These are phyloP conservation scores for Penstemon newberryi DNA, from an alignment of 257 asterid species.

Conservation along the genomic window DNA sequence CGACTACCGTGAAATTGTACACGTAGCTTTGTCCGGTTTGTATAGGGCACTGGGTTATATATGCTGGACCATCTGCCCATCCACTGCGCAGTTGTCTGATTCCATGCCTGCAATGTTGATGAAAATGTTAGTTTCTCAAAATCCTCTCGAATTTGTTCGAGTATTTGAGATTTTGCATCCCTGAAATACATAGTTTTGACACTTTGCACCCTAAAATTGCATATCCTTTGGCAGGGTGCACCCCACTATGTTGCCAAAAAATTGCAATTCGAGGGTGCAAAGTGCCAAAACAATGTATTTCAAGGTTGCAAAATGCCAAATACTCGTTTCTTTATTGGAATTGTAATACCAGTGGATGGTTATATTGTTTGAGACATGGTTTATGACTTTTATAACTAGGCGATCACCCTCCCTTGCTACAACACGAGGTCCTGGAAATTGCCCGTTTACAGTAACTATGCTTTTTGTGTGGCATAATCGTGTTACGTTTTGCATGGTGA, in stretches of 20 bases:
- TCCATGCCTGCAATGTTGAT: constrained; percentile 44
- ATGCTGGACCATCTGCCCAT: constrained; percentile 65
- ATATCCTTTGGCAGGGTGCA: too few species aligned
- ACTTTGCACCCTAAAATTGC: too few species aligned
- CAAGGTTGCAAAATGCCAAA: too few species aligned
- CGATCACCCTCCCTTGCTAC: constrained; percentile 69
- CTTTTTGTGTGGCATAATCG: constrained; percentile 59
- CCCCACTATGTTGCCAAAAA: too few species aligned
- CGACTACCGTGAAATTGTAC: constrained; percentile 43
- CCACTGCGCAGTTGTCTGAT: constrained; percentile 49
- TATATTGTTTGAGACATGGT: constrained; percentile 59
- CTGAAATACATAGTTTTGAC: too few species aligned
- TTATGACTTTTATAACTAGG: constrained; percentile 50
- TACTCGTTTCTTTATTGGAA: too few species aligned
- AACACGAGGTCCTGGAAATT: constrained; percentile 64
- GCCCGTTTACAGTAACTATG: constrained; percentile 62
- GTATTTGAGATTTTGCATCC: too few species aligned
- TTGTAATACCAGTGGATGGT: constrained; percentile 59
- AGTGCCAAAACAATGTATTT: too few species aligned
- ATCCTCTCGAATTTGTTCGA: too few species aligned
- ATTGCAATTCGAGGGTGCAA: too few species aligned
- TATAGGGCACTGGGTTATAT: constrained; percentile 56
- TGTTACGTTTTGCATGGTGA: constrained; percentile 54
- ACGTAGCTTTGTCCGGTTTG: constrained; percentile 48
- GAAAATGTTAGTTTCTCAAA: neutral